These are phyloP conservation scores for Lentinula detonsa DNA, from an alignment of 768 basidiomycete genomes.

Conservation along the genomic window DNA sequence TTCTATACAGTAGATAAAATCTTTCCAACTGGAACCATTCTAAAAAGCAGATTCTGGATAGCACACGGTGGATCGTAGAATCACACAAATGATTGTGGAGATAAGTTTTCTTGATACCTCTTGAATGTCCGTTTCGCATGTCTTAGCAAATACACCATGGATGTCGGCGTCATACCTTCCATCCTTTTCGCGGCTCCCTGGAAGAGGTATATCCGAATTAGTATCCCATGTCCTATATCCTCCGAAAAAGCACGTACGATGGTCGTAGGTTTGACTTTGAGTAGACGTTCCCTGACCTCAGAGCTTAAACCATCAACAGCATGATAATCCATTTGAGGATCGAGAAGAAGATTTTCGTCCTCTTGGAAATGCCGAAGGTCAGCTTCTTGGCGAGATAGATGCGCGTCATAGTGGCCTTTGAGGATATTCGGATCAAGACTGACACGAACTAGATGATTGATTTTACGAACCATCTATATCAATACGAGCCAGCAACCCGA, in stretches of 20 bases:
- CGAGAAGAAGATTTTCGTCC: slow-evolving; percentile 68
- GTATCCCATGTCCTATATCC: not conserved
- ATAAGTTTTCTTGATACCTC: not conserved
- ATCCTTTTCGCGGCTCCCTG: slow-evolving; percentile 91
- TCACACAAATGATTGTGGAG: not conserved
- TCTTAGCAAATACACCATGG: slow-evolving; percentile 60
- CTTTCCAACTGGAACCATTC: too few relatives aligned
- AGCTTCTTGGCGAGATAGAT: slow-evolving; percentile 66
- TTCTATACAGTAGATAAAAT: too few relatives aligned
- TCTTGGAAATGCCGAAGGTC: slow-evolving; percentile 70
- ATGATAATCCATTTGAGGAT: slow-evolving; percentile 66
- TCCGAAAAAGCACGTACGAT: slow-evolving; percentile 39
- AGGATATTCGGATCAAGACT: not conserved
- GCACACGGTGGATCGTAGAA: not conserved
- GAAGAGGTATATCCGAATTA: not conserved
- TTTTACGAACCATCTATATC: slow-evolving; percentile 58
- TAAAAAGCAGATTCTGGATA: not conserved
- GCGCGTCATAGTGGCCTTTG: slow-evolving; percentile 56
- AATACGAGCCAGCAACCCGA: slow-evolving; percentile 50
- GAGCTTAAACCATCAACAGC: slow-evolving; percentile 62
- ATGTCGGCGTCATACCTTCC: slow-evolving; percentile 88
- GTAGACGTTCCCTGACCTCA: slow-evolving; percentile 67
- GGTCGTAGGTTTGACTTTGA: slow-evolving; percentile 55
- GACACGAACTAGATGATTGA: not conserved
- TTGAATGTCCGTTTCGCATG: slow-evolving; percentile 34